These are phyloP conservation scores for Zygoascus bituminiphila DNA, from an alignment of 805 yeast genomes.

Conservation along the genomic window DNA sequence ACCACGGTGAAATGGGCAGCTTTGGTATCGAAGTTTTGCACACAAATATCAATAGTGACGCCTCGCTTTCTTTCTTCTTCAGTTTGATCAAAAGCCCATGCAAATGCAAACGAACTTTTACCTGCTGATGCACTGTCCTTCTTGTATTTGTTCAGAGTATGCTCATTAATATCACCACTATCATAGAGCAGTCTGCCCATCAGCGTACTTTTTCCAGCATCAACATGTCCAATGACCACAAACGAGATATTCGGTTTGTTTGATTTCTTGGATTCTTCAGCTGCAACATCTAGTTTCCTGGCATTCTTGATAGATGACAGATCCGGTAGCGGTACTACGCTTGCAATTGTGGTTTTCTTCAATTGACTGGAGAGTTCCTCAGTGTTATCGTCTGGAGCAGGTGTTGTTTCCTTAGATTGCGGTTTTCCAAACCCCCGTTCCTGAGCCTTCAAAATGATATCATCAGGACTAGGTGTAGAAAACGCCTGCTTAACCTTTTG, in stretches of 20 bases:
- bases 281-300: constrained; percentile 1
- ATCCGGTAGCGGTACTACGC: neutral
- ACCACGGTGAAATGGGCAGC: constrained; percentile 54
- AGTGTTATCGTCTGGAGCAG: neutral
- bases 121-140: constrained; percentile 61
- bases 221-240: constrained; percentile 80
- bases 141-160: constrained; percentile 52
- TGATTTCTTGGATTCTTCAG: neutral
- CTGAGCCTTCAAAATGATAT: constrained; percentile 54
- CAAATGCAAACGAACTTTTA: constrained; percentile 71
- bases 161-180: constrained; percentile 55
- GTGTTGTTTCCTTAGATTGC: neutral
- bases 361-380: neutral
- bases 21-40: constrained; percentile 54
- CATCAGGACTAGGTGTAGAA: constrained; percentile 76
- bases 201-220: constrained; percentile 76
- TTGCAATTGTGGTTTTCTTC: neutral
- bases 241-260: constrained; percentile 54
- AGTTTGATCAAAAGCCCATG: constrained; percentile 82
- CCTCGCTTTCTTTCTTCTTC: constrained; percentile 67
- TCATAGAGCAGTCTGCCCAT: constrained; percentile 68
- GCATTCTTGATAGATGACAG: neutral
- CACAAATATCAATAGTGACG: constrained; percentile 70
- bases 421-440: constrained; percentile 13
- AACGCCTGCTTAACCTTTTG: constrained; percentile 46